Evolutionary conservation across 2,329 filamentous ascomycete genomes (phyloP).

Genomic region (Hypoxylon rubiginosum): DNA sequence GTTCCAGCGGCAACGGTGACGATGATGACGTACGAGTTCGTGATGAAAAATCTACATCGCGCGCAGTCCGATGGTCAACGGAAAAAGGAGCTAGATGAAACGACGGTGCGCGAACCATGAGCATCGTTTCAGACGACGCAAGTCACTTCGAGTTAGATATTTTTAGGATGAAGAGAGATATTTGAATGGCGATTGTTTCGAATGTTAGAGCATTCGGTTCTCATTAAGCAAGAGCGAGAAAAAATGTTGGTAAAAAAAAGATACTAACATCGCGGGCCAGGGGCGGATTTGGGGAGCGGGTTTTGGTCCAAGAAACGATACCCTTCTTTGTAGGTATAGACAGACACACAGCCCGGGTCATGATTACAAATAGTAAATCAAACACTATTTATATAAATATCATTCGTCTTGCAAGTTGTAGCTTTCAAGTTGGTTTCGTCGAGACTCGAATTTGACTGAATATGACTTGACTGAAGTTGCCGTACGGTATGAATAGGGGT

Average conservation of each 20-base stretch:
- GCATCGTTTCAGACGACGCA: conserved; percentile 17
- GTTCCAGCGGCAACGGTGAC: conserved; percentile 97
- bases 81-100: conserved; percentile 43
- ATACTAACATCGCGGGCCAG: conserved; percentile 26
- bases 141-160: conserved; percentile 9
- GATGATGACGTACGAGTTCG: conserved; percentile 95
- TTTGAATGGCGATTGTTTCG: conserved; percentile 25
- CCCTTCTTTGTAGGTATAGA: conserved; percentile 50
- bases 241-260: conserved; percentile 16
- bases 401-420: neutral
- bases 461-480: neutral
- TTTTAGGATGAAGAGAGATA: conserved; percentile 11
- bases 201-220: conserved; percentile 22
- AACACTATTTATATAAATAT: conserved; percentile 28
- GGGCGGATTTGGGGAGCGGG: conserved; percentile 20
- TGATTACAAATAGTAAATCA: conserved; percentile 41
- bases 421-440: neutral
- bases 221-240: conserved; percentile 16
- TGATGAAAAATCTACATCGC: conserved; percentile 67
- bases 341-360: conserved; percentile 31
- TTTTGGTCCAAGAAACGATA: conserved; percentile 47
- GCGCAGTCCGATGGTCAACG: conserved; percentile 57
- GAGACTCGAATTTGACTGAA: neutral
- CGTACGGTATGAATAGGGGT: neutral
- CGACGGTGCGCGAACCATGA: conserved; percentile 33